Conservation (phyloP, 108 stramenopile genomes). For the Pseudonitzschia delicatissima region DNA sequence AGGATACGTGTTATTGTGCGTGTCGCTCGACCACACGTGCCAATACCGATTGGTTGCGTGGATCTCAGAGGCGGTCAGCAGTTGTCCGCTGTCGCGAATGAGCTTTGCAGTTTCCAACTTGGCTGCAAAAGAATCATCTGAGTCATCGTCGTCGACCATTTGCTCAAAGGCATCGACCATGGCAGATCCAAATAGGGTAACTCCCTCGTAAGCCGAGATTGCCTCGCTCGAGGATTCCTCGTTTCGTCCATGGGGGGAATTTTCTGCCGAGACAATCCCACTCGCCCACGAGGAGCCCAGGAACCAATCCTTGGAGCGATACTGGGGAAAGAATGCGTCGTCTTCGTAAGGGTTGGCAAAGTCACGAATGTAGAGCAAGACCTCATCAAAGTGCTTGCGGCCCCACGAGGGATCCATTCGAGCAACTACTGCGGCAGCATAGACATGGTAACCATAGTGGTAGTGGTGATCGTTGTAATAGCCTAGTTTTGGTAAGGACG, state of each 20-base stretch:
- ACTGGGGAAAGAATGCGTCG: conserved; percentile 77
- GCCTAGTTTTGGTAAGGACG: no score
- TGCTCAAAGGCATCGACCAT: conserved; percentile 39
- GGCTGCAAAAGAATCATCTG: conserved; percentile 29
- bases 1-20: conserved; percentile 48
- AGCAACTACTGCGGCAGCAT: conserved; percentile 79
- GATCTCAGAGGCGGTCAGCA: conserved; percentile 72
- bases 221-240: conserved; percentile 89
- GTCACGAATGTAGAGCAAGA: conserved; percentile 78
- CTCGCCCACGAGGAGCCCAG: conserved; percentile 80
- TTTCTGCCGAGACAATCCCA: conserved; percentile 60
- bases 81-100: conserved; percentile 58
- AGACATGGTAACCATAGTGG: conserved; percentile 88
- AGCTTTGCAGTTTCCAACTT: conserved; percentile 37
- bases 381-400: conserved; percentile 57
- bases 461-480: conserved; percentile 93
- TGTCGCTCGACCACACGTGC: conserved; percentile 65
- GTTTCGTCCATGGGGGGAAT: conserved; percentile 83
- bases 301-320: conserved; percentile 78
- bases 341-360: conserved; percentile 74
- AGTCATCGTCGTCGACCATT: background rate
- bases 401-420: conserved; percentile 77
- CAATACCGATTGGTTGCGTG: conserved; percentile 77
- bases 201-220: conserved; percentile 85
- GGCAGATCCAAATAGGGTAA: conserved; percentile 74